Conservation (phyloP, 441 rosid species). For the Cnidoscolus chayamansa region DNA sequence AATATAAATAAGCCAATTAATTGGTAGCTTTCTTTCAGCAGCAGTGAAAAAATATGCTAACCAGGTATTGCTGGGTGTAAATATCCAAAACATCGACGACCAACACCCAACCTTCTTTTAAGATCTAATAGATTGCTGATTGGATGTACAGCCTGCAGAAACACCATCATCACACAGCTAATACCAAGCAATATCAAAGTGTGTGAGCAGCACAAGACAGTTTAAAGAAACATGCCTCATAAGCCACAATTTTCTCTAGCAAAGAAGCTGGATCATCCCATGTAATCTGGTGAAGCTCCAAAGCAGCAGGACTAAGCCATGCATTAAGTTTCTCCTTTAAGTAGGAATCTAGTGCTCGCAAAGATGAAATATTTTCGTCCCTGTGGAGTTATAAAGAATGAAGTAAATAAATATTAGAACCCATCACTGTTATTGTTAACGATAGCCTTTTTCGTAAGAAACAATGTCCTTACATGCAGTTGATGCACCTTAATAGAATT, state of each 20-base stretch:
- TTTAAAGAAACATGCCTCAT: slow-evolving; percentile 53
- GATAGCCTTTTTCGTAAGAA: background rate
- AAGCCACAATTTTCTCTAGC: slow-evolving; percentile 91
- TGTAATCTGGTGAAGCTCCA: slow-evolving; percentile 92
- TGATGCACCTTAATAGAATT: background rate
- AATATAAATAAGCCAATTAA: no score
- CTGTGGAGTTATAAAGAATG: slow-evolving; percentile 37
- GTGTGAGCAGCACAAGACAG: slow-evolving; percentile 1
- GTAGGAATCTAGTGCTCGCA: slow-evolving; percentile 73
- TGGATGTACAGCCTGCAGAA: slow-evolving; percentile 87
- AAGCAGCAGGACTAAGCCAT: slow-evolving; percentile 92
- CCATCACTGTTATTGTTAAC: background rate
- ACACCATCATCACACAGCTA: background rate
- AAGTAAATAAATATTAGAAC: slow-evolving; percentile 4
- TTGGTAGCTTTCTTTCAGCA: background rate
- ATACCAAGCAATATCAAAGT: slow-evolving; percentile 12
- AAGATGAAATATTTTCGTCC: slow-evolving; percentile 60
- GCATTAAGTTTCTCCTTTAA: slow-evolving; percentile 82
- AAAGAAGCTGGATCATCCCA: slow-evolving; percentile 95
- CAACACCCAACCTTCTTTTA: slow-evolving; percentile 85
- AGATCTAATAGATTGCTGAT: slow-evolving; percentile 91
- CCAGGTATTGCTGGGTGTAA: slow-evolving; percentile 89
- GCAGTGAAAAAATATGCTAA: slow-evolving; percentile 31
- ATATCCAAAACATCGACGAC: slow-evolving; percentile 89
- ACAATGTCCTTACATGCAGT: background rate